These are phyloP conservation scores for Euphorbia lathyris DNA, from an alignment of 345 rosid species.

Conservation along the genomic window DNA sequence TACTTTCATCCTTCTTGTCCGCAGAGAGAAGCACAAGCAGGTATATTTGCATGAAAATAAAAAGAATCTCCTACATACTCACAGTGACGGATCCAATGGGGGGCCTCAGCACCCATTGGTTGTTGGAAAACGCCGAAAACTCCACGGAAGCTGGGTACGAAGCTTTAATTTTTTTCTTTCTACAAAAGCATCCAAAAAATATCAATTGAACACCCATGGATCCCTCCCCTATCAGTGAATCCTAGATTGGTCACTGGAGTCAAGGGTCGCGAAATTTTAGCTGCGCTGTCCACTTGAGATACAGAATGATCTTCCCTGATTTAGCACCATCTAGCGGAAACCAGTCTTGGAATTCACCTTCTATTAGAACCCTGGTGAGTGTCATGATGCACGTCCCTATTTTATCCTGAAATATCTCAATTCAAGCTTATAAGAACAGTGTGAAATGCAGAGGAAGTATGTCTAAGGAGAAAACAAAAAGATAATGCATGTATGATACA, in stretches of 20 bases:
- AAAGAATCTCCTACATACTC: background rate
- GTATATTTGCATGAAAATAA: too few species aligned
- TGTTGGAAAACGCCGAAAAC: too few species aligned
- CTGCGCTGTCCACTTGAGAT: conserved; percentile 78
- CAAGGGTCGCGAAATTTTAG: conserved; percentile 51
- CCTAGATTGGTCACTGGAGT: background rate
- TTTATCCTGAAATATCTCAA: conserved; percentile 50
- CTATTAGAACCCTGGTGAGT: conserved; percentile 68
- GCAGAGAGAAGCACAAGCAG: too few species aligned
- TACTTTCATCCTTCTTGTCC: background rate
- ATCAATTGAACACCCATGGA: too few species aligned
- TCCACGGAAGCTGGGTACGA: too few species aligned
- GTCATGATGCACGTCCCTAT: conserved; percentile 85
- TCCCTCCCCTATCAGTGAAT: too few species aligned
- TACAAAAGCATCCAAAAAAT: too few species aligned
- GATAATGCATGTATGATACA: too few species aligned
- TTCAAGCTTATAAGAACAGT: background rate
- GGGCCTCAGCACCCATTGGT: too few species aligned
- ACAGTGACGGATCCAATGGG: too few species aligned
- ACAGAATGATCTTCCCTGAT: conserved; percentile 62
- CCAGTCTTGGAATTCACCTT: conserved; percentile 66
- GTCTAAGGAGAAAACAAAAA: too few species aligned
- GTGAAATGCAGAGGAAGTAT: background rate
- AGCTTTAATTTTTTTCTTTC: too few species aligned
- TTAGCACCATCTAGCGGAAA: conserved; percentile 57